A percentile compares a stretch with the other conserved stretches of the same genome.
Evolutionary conservation across 352 stramenopile species (phyloP).

Genomic region (Elongisporangium anandrum): DNA sequence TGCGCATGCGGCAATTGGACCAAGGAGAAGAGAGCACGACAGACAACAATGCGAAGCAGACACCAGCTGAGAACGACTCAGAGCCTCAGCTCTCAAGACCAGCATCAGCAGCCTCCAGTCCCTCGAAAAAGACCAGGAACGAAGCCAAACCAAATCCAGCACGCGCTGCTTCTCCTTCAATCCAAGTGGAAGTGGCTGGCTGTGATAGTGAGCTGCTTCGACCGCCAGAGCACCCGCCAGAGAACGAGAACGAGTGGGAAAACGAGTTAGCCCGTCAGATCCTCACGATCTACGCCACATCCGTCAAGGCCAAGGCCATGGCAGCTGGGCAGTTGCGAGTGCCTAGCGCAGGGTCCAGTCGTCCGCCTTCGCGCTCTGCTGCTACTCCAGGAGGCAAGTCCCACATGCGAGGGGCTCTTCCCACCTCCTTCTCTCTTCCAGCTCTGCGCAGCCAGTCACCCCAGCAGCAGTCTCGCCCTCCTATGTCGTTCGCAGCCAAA

Average conservation of each 20-base stretch:
- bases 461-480: slow-evolving; percentile 3
- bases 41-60: not conserved
- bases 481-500: slow-evolving; percentile 3
- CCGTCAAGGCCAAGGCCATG: slow-evolving; percentile 51
- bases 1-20: slow-evolving; percentile 20
- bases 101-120: not conserved
- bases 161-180: slow-evolving; percentile 8
- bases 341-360: too few relatives aligned
- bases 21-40: not conserved
- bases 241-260: slow-evolving; percentile 84
- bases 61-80: not conserved
- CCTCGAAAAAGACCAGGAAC: slow-evolving; percentile 1
- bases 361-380: not conserved
- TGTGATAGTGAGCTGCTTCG: slow-evolving; percentile 58
- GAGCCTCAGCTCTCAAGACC: not conserved
- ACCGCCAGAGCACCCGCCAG: slow-evolving; percentile 35
- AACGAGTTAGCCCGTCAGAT: slow-evolving; percentile 90
- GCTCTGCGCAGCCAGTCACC: slow-evolving; percentile 7
- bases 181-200: not conserved
- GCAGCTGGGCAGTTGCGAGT: not conserved
- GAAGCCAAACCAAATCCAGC: slow-evolving; percentile 4
- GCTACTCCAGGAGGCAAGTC: too few relatives aligned
- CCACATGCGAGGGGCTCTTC: not conserved
- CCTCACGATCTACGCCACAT: slow-evolving; percentile 82
- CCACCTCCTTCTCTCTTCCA: slow-evolving; percentile 15